Conservation (phyloP, 345 rosid species). For the Citrus medica region DNA sequence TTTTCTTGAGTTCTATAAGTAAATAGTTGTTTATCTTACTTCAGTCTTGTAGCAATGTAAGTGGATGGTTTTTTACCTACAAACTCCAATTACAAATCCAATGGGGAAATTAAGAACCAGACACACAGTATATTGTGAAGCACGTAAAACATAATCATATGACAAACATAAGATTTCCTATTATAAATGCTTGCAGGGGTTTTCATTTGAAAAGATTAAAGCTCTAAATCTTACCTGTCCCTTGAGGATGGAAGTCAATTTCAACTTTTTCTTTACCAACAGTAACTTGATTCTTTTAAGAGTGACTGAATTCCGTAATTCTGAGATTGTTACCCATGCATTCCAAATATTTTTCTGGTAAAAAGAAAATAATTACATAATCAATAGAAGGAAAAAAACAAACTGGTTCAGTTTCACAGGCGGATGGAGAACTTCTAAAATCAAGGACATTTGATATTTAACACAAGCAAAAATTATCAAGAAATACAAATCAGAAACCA, state of each 20-base stretch:
- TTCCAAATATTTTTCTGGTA: conserved; percentile 78
- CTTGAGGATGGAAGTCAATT: conserved; percentile 76
- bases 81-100: not conserved
- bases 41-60: not conserved
- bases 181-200: not conserved
- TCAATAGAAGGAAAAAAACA: not conserved
- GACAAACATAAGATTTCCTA: not conserved
- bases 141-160: not conserved
- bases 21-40: not conserved
- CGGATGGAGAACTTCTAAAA: not conserved
- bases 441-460: not conserved
- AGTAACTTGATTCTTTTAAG: conserved; percentile 74
- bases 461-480: not conserved
- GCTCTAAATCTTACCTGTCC: conserved; percentile 65
- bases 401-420: not conserved
- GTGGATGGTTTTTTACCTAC: not conserved
- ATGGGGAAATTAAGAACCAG: not conserved
- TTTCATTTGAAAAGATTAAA: conserved; percentile 3
- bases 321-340: conserved; percentile 78
- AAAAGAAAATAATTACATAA: conserved; percentile 16
- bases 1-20: not conserved
- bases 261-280: conserved; percentile 68
- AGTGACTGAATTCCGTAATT: conserved; percentile 72
- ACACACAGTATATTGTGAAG: not conserved
- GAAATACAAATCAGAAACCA: not conserved